Evolutionary conservation across 306 rosid genomes (phyloP), one percentile per base, ranked within the genome.

Genomic region (Luffa aegyptiaca): DNA sequence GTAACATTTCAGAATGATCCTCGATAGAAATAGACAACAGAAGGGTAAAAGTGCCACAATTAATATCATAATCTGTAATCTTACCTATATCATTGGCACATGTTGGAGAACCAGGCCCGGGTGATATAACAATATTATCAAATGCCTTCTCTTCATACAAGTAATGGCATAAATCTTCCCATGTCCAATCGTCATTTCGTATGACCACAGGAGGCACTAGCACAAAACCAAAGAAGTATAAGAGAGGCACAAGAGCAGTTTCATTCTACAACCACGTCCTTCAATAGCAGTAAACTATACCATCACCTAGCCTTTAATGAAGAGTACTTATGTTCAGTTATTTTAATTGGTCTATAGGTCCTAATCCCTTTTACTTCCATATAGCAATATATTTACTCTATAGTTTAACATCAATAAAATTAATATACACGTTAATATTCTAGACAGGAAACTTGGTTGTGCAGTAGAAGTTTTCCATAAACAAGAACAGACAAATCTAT

Each of bases 81-180:
- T 85, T 80, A 96, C 99, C 99, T 87, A 96, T 88, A 85, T 96
- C 98, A 58, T 85, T 81, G 0, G 96, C 86, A 86, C 93, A 90
- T 76, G 91, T 80, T 39, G 99, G 99, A 81, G 99, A 88, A 81
- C 99, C 98, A 59, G 99, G 99, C 83, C 99, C 99, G 66, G 99
- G 99, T 61, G 99, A 96, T 87, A 96, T 93, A 83, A 96, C 99
- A 80, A 96, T 84, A 84, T 93, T 96, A 85, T 96, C 99, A 90
- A 96, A 96, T 74, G 94, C 92, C 36, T 86, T 90, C 84, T 91
- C 94, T 86, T 90, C 91, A 10, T 96, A 96, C 83, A 96, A 72
- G 85, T 88, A 85, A 86, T 86, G 81, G 78, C 74, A 86, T 81
- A 90, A 83, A 80, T 96, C 97, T 83, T 91, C 87, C 97, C 96